These are phyloP conservation scores for Phyllachora maydis DNA, from an alignment of 2,329 filamentous ascomycete genomes.

Conservation along the genomic window DNA sequence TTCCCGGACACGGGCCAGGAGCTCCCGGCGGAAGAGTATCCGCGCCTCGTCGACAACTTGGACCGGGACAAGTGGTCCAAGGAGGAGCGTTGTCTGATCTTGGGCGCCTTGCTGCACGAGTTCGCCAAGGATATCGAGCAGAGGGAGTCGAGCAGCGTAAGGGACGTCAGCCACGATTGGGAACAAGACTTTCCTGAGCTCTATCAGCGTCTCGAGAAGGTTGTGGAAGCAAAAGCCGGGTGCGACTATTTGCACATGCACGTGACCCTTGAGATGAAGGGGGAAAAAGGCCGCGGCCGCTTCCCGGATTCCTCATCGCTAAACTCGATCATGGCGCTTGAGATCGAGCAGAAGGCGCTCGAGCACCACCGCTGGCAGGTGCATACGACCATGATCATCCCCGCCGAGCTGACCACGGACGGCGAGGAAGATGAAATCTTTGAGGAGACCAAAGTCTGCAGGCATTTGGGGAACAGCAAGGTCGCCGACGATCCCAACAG, in stretches of 20 bases:
- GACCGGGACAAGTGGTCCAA: conserved; percentile 26
- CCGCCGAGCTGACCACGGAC: conserved; percentile 26
- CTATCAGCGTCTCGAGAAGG: conserved; percentile 26
- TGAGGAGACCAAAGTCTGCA: conserved; percentile 23
- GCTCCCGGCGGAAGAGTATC: conserved; percentile 26
- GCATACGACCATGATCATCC: conserved; percentile 34
- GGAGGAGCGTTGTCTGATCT: conserved; percentile 21
- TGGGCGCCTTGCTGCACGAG: conserved; percentile 30
- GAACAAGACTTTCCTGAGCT: conserved; percentile 35
- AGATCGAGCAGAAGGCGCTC: conserved; percentile 29
- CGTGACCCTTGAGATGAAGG: conserved; percentile 35
- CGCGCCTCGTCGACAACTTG: conserved; percentile 32
- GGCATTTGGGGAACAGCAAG: too few species aligned
- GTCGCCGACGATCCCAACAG: conserved; percentile 17
- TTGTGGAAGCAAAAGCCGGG: conserved; percentile 25
- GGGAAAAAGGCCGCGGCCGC: conserved; percentile 29
- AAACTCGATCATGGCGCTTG: conserved; percentile 35
- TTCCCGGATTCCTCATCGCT: conserved; percentile 40
- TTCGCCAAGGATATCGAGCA: conserved; percentile 33
- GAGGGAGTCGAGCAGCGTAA: conserved; percentile 32
- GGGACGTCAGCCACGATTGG: conserved; percentile 32
- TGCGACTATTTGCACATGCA: conserved; percentile 43
- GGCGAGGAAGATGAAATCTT: conserved; percentile 16
- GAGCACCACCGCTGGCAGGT: conserved; percentile 39
- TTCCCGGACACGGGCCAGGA: conserved; percentile 17